Conservation (phyloP, 1,284 basidiomycete genomes). For the Xerocomus nothofagi region DNA sequence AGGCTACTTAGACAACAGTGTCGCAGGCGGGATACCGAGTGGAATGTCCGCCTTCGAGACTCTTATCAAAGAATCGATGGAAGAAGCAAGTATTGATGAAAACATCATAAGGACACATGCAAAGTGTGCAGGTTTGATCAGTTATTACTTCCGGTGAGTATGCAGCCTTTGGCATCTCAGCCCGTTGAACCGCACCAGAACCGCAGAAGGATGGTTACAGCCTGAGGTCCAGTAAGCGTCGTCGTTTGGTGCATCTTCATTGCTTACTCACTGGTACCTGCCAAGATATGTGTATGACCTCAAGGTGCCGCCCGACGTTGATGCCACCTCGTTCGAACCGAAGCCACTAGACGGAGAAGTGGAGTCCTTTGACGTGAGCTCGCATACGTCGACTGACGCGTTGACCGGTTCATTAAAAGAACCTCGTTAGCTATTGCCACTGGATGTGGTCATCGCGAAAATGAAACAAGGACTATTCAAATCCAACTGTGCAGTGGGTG, state of each 20-base stretch:
- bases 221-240: conserved; percentile 79
- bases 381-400: neutral
- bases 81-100: conserved; percentile 82
- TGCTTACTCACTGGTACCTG: neutral
- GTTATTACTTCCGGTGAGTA: conserved; percentile 66
- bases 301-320: conserved; percentile 55
- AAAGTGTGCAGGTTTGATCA: conserved; percentile 60
- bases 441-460: conserved; percentile 52
- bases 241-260: neutral
- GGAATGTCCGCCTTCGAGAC: conserved; percentile 76
- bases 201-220: conserved; percentile 74
- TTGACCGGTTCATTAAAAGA: neutral
- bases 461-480: conserved; percentile 78
- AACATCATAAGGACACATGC: conserved; percentile 58
- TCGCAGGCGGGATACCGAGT: conserved; percentile 76
- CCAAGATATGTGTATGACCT: conserved; percentile 81
- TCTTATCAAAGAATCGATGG: conserved; percentile 90
- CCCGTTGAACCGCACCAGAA: conserved; percentile 42
- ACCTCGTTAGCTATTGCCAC: conserved; percentile 52
- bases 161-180: neutral
- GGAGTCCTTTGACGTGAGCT: conserved; percentile 77
- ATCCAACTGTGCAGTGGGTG: conserved; percentile 80
- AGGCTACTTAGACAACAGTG: conserved; percentile 75
- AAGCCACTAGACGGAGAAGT: conserved; percentile 90
- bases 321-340: conserved; percentile 55